Evolutionary conservation across 805 yeast species (phyloP).

Genomic region (Vanderwaltozyma tropicalis): DNA sequence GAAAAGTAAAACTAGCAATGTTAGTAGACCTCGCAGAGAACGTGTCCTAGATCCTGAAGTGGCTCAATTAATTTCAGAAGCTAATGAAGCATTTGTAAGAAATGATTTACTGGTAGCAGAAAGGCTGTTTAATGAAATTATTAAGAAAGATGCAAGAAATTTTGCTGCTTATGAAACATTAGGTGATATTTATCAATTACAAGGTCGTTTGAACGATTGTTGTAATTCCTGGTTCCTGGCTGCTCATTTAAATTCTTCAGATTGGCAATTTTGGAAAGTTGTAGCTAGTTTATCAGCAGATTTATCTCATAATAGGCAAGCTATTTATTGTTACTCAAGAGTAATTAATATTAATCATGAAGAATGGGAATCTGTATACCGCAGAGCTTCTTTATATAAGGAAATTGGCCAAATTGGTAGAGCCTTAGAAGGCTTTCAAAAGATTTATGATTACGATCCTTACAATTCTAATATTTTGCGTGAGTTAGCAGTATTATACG

Average conservation of each 20-base stretch:
- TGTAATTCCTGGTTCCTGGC: constrained; percentile 76
- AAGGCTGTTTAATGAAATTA: constrained; percentile 53
- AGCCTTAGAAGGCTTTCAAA: constrained; percentile 65
- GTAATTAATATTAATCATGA: constrained; percentile 44
- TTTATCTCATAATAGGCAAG: constrained; percentile 62
- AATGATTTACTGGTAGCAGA: constrained; percentile 52
- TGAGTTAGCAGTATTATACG: constrained; percentile 45
- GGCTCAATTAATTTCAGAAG: constrained; percentile 51
- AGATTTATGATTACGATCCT: constrained; percentile 46
- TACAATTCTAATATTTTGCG: constrained; percentile 48
- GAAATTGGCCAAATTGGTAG: constrained; percentile 57
- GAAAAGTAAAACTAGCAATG: constrained; percentile 12
- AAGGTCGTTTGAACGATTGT: constrained; percentile 59
- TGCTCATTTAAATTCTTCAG: constrained; percentile 66
- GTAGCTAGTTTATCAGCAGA: constrained; percentile 62
- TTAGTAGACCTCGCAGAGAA: constrained; percentile 25
- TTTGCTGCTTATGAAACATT: constrained; percentile 78
- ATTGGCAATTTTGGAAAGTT: constrained; percentile 65
- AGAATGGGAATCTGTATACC: constrained; percentile 46
- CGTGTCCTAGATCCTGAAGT: constrained; percentile 64
- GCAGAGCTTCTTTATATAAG: constrained; percentile 57
- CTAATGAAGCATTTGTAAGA: constrained; percentile 70
- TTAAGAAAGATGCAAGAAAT: constrained; percentile 66
- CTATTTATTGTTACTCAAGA: constrained; percentile 64
- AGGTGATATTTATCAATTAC: constrained; percentile 70